phyloP scores from a whole-genome alignment of 2,329 filamentous ascomycete species.

The Paecilomyces sp. region DNA sequence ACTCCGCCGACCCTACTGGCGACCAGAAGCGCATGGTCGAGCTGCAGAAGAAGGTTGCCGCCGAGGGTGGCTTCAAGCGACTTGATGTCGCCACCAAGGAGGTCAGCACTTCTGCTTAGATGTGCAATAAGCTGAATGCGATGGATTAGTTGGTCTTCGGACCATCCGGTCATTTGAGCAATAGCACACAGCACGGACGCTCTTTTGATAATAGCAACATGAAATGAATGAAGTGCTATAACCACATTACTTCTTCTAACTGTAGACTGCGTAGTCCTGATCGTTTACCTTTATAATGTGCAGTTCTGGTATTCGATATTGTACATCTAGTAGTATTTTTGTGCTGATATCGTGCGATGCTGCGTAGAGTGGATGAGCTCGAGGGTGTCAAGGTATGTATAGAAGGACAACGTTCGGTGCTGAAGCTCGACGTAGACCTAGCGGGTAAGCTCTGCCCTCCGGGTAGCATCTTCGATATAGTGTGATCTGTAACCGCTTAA shows the following conservation, averaged over 20 bases:
- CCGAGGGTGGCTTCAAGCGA: slow-evolving; percentile 52
- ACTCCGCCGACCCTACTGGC: slow-evolving; percentile 59
- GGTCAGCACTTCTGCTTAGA: background rate
- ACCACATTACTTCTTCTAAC: background rate
- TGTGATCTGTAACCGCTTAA: too few species aligned
- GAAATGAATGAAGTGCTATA: background rate
- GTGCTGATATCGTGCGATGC: too few species aligned
- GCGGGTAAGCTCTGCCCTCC: too few species aligned
- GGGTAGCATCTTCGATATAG: too few species aligned
- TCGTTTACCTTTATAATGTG: too few species aligned
- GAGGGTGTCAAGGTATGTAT: too few species aligned
- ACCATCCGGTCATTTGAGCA: background rate
- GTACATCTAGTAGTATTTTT: too few species aligned
- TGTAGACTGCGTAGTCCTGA: too few species aligned
- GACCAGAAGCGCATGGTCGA: slow-evolving; percentile 69
- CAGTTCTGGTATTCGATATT: too few species aligned
- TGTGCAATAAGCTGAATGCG: background rate
- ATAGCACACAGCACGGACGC: background rate
- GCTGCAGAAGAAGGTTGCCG: slow-evolving; percentile 61
- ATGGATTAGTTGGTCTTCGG: background rate
- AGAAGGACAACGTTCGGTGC: too few species aligned
- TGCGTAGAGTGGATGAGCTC: too few species aligned
- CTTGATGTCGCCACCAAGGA: slow-evolving; percentile 15
- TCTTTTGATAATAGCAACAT: background rate
- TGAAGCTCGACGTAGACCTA: too few species aligned